Percentiles rank a stretch among this genome's conserved stretches.
Conservation (phyloP, 805 yeast genomes). For the Barnettozyma sucrosica region DNA sequence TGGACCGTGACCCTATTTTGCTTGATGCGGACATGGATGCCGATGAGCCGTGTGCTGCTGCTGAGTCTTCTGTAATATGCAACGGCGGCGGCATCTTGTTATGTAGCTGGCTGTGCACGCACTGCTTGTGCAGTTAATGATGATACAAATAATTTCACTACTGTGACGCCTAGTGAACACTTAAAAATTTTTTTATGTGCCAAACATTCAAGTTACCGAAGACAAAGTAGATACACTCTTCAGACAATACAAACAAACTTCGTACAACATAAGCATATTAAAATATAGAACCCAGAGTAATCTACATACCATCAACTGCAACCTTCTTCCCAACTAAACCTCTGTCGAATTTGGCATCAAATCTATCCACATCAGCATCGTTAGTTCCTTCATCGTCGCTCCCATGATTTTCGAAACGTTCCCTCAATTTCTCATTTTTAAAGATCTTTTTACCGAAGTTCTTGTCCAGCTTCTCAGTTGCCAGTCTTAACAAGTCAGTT, state of each 20-base stretch:
- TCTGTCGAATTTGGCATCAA: constrained; percentile 36
- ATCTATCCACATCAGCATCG: constrained; percentile 19
- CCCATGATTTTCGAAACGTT: constrained; percentile 19
- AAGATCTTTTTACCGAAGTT: constrained; percentile 17
- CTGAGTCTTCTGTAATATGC: neutral
- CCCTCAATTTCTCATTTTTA: constrained; percentile 18
- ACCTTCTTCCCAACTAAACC: constrained; percentile 36
- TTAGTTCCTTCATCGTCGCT: constrained; percentile 1
- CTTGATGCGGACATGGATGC: constrained; percentile 4
- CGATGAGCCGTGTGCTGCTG: neutral
- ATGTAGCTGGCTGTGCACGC: neutral
- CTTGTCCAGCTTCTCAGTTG: constrained; percentile 15
- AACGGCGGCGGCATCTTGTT: neutral
- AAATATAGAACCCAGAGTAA: neutral
- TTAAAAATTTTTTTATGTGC: neutral
- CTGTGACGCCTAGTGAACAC: neutral
- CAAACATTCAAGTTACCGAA: neutral
- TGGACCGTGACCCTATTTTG: constrained; percentile 17
- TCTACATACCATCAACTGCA: constrained; percentile 15
- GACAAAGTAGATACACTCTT: neutral
- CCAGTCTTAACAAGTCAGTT: constrained; percentile 8
- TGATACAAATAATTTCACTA: too few species aligned
- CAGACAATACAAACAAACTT: neutral
- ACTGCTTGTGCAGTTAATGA: neutral
- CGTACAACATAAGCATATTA: neutral